Conservation (phyloP, 805 yeast genomes). For the Lipomyces sp. region DNA sequence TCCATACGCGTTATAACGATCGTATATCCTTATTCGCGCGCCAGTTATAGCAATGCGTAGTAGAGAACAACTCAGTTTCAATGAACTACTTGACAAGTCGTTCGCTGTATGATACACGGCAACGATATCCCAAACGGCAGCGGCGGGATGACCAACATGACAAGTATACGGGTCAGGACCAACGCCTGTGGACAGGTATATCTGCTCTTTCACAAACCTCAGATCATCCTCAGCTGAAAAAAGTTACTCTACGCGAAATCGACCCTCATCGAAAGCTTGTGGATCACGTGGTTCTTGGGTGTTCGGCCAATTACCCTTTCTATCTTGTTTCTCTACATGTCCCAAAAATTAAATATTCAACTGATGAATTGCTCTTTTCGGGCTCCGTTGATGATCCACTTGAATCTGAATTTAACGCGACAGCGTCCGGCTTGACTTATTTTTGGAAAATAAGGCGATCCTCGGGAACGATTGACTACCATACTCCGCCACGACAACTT, state of each 20-base stretch:
- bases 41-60: not conserved
- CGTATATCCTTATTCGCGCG: too few relatives aligned
- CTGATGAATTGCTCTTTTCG: not conserved
- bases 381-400: not conserved
- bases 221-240: slow-evolving; percentile 7
- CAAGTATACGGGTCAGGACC: not conserved
- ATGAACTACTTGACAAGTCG: slow-evolving; percentile 20
- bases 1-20: too few relatives aligned
- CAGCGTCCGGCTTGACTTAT: slow-evolving; percentile 16
- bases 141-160: not conserved
- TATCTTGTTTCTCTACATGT: slow-evolving; percentile 17
- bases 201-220: not conserved
- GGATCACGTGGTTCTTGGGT: slow-evolving; percentile 28
- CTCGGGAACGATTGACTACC: slow-evolving; percentile 5
- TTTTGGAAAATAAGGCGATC: slow-evolving; percentile 19
- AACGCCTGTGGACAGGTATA: not conserved
- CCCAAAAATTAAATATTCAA: not conserved
- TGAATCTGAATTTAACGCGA: not conserved
- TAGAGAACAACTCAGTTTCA: not conserved
- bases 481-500: not conserved
- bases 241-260: slow-evolving; percentile 8
- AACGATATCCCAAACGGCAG: slow-evolving; percentile 7
- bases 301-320: slow-evolving; percentile 22
- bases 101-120: slow-evolving; percentile 13
- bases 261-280: slow-evolving; percentile 19